Evolutionary conservation across 2,329 filamentous ascomycete genomes (phyloP).

Genomic region (Aspergillus pseudotamarii): DNA sequence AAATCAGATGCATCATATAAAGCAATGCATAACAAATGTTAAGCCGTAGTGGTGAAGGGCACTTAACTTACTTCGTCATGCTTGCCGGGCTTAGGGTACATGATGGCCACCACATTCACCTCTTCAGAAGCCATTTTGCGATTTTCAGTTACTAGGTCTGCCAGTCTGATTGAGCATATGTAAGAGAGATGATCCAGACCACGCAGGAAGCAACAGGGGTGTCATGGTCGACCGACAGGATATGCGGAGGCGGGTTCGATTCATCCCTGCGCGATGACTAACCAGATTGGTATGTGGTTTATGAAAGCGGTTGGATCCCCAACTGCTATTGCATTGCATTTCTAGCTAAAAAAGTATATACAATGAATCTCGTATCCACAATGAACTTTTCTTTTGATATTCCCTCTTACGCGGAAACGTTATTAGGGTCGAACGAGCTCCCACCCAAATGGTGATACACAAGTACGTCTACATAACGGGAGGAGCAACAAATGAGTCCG

Average conservation of each 20-base stretch:
- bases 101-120: conserved; percentile 33
- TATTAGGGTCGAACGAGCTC: neutral
- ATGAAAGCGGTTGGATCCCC: neutral
- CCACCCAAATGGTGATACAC: neutral
- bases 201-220: neutral
- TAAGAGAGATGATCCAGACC: neutral
- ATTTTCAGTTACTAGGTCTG: neutral
- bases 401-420: neutral
- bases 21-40: neutral
- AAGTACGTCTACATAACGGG: conserved; percentile 30
- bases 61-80: conserved; percentile 31
- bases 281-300: neutral
- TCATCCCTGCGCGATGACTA: conserved; percentile 6
- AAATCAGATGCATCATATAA: neutral
- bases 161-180: neutral
- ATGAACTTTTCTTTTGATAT: neutral
- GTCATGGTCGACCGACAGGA: neutral
- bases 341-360: conserved; percentile 2
- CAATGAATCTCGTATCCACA: conserved; percentile 2
- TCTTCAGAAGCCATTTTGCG: conserved; percentile 29
- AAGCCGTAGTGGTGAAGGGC: neutral
- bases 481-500: conserved; percentile 60
- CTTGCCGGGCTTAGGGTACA: conserved; percentile 35
- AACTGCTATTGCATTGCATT: neutral
- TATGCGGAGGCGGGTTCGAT: neutral